Evolutionary conservation across 163 green algal genomes (phyloP).

Genomic region (Chlamydomonas reinhardtii): DNA sequence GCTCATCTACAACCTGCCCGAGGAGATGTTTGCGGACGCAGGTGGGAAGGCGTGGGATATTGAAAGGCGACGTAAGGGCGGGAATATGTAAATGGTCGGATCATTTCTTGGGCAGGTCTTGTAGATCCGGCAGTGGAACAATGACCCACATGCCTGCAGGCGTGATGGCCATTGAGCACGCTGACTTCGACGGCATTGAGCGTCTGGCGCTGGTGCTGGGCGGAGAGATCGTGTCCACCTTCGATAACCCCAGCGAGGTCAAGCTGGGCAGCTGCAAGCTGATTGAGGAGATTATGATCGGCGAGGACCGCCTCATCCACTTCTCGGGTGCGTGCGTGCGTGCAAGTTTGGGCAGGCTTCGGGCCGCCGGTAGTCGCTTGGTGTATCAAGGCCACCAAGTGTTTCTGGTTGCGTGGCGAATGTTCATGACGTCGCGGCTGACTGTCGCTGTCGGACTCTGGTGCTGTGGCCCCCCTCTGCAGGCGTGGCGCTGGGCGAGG

Average conservation of each 20-base stretch:
- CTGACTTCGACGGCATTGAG: constrained; percentile 95
- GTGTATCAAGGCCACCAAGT: too few relatives aligned
- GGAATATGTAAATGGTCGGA: neutral
- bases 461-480: neutral
- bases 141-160: constrained; percentile 28
- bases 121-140: too few relatives aligned
- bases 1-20: constrained; percentile 99
- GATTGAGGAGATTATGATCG: constrained; percentile 99
- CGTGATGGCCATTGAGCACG: constrained; percentile 90
- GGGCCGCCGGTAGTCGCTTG: too few relatives aligned
- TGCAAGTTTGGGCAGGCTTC: too few relatives aligned
- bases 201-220: constrained; percentile 96
- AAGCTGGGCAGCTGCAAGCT: constrained; percentile 92
- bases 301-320: constrained; percentile 97
- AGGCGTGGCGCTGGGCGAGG: constrained; percentile 92
- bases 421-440: too few relatives aligned
- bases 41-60: neutral
- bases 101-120: too few relatives aligned
- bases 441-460: too few relatives aligned
- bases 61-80: neutral
- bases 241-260: constrained; percentile 88
- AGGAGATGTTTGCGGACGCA: constrained; percentile 79
- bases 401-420: too few relatives aligned
- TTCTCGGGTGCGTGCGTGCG: constrained; percentile 81
- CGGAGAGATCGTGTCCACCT: constrained; percentile 97